Percentiles rank a stretch among this genome's conserved stretches.
Evolutionary conservation across 305 asterid genomes (phyloP).

Genomic region (Euphrasia arctica): DNA sequence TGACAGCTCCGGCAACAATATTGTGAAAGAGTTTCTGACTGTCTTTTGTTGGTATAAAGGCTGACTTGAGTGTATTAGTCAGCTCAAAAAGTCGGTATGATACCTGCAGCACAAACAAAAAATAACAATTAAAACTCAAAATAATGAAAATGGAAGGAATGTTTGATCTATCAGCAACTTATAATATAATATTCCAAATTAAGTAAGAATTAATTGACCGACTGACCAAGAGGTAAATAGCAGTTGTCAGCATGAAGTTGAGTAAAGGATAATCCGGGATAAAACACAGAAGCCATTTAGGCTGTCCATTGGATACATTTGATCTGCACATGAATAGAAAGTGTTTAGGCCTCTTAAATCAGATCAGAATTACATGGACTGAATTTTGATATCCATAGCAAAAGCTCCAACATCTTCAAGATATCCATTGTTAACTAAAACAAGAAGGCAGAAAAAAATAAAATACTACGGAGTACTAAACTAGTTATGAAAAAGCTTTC

Average conservation of each 20-base stretch:
- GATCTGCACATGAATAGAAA: slow-evolving; percentile 52
- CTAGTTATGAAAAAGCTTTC: not conserved
- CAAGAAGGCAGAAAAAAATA: not conserved
- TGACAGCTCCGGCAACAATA: slow-evolving; percentile 59
- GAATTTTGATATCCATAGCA: slow-evolving; percentile 4
- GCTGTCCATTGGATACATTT: slow-evolving; percentile 91
- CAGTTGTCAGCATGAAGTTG: slow-evolving; percentile 90
- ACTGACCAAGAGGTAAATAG: slow-evolving; percentile 80
- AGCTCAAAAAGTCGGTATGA: slow-evolving; percentile 81
- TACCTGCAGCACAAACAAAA: slow-evolving; percentile 43
- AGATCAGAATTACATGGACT: no score
- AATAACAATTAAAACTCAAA: slow-evolving; percentile 3
- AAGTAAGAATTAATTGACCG: not conserved
- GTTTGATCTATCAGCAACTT: slow-evolving; percentile 14
- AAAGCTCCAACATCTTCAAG: slow-evolving; percentile 14
- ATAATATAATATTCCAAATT: not conserved
- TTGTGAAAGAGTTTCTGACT: slow-evolving; percentile 61
- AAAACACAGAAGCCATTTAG: slow-evolving; percentile 88
- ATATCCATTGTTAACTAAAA: not conserved
- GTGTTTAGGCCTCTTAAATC: slow-evolving; percentile 13
- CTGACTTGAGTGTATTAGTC: slow-evolving; percentile 83
- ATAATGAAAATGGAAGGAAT: not conserved
- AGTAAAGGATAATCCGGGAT: slow-evolving; percentile 98
- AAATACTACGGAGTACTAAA: not conserved
- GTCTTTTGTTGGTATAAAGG: slow-evolving; percentile 77